Evolutionary conservation across 768 basidiomycete species (phyloP).

Genomic region (Stropharia rugosoannulata): DNA sequence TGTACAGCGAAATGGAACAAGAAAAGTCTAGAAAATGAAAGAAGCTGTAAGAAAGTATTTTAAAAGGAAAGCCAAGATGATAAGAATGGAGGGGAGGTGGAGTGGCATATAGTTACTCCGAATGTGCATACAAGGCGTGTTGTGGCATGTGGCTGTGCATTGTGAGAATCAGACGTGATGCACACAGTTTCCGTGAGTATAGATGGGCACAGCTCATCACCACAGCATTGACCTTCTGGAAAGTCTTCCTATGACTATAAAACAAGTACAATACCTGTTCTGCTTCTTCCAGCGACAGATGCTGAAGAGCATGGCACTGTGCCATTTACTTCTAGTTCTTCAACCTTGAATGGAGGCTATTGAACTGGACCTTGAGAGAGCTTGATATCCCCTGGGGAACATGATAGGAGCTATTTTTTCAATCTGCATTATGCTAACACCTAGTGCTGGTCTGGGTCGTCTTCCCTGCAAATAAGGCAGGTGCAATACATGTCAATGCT

Average conservation of each 20-base stretch:
- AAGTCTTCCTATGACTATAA: background rate
- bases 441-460: slow-evolving; percentile 4
- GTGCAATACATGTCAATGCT: slow-evolving; percentile 1
- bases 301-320: background rate
- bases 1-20: too few relatives aligned
- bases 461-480: background rate
- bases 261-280: slow-evolving; percentile 3
- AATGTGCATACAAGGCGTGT: too few relatives aligned
- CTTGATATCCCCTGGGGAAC: background rate
- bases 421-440: background rate
- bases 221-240: background rate
- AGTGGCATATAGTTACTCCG: too few relatives aligned
- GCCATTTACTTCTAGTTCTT: background rate
- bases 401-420: slow-evolving; percentile 1
- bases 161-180: too few relatives aligned
- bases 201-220: too few relatives aligned
- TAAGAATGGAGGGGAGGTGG: too few relatives aligned
- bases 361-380: background rate
- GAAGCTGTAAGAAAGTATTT: too few relatives aligned
- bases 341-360: background rate
- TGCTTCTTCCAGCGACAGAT: slow-evolving; percentile 1
- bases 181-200: too few relatives aligned
- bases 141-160: too few relatives aligned
- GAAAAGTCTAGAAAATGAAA: too few relatives aligned
- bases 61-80: too few relatives aligned